Base-by-base conservation (phyloP, 208 protist species). In the Sergeia podlipaevii region DNA sequence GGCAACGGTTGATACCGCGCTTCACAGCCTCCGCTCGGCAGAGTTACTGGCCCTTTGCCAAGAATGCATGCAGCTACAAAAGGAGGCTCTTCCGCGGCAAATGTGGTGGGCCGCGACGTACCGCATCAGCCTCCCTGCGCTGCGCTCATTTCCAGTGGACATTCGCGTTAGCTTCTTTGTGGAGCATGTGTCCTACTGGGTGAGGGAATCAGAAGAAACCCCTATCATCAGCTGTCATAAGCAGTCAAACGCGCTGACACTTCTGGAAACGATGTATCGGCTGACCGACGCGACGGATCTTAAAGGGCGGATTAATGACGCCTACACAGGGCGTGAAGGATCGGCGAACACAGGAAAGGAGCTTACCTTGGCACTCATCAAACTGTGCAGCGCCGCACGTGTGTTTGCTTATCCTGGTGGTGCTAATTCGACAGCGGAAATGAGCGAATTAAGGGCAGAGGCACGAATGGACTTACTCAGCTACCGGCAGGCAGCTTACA, bases 261-360 rank as follows among this genome's bases (percentile, higher is more conserved):
- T 95, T 36, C 65, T 96, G 13, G 85, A 92, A 53, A 34, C 55
- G 28, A 80, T 93, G 53, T 95, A 85, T 54, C 21, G 55, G 10
- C 37, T 81, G 1, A 58, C 67, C 21, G 48, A 64, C 26, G 48
- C 46, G 2, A 28, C 36, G 1, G 56, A 47, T 2, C 68, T 91
- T 6, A 70, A 70, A 13, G 76, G 73, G 15, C 37, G 51, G 6
- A 70, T 93, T 37, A 91, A 87, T 44, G 52, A 26, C 6, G 59
- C 62, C 34, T 91, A 75, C 52, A n/a, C 24, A 4, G 21, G 27
- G 45, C 10, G 42, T 17, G 24, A 30, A 49, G 6, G n/a, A 28
- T 23, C 48, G 20, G 29, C 46, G 43, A 18, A 13, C n/a, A 77
- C 77, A 13, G 88, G 91, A 0, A 95, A 81, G 15, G 89, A 97